These are phyloP conservation scores for Apiotrichum domesticum DNA, from an alignment of 1,284 basidiomycete species.

Conservation along the genomic window DNA sequence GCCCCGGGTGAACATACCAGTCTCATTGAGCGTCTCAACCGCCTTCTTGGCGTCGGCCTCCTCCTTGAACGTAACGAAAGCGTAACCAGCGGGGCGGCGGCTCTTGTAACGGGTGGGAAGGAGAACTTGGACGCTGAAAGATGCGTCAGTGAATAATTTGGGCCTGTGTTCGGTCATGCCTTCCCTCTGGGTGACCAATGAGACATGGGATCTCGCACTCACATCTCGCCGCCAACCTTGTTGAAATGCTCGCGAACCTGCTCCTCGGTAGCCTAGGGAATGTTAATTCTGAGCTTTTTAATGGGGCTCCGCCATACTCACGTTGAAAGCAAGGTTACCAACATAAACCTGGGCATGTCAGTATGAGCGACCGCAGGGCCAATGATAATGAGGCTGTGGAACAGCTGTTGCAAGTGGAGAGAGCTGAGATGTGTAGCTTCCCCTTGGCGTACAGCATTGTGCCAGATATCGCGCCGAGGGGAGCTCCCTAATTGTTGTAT, in stretches of 20 bases:
- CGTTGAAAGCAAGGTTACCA: constrained; percentile 43
- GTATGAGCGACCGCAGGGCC: background rate
- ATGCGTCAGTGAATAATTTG: background rate
- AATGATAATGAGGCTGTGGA: too few species aligned
- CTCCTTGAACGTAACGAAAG: constrained; percentile 76
- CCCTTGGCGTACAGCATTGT: background rate
- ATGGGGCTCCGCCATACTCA: constrained; percentile 6
- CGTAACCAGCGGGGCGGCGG: constrained; percentile 62
- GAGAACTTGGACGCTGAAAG: constrained; percentile 28
- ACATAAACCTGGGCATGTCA: constrained; percentile 39
- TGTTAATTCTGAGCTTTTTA: background rate
- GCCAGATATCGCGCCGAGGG: too few species aligned
- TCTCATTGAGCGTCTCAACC: constrained; percentile 73
- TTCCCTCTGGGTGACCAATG: background rate
- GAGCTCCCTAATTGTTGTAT: background rate
- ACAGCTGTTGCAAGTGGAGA: background rate
- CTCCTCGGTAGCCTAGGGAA: constrained; percentile 37
- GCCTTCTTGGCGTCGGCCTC: constrained; percentile 77
- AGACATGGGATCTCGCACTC: constrained; percentile 13
- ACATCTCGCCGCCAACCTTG: constrained; percentile 40
- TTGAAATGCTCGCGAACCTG: constrained; percentile 36
- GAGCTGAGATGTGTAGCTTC: background rate
- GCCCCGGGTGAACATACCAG: constrained; percentile 1
- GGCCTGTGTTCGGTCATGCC: too few species aligned
- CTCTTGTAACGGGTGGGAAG: constrained; percentile 37